Conservation (phyloP, 169 alveolate species). For the Amoebophrya sp. region DNA sequence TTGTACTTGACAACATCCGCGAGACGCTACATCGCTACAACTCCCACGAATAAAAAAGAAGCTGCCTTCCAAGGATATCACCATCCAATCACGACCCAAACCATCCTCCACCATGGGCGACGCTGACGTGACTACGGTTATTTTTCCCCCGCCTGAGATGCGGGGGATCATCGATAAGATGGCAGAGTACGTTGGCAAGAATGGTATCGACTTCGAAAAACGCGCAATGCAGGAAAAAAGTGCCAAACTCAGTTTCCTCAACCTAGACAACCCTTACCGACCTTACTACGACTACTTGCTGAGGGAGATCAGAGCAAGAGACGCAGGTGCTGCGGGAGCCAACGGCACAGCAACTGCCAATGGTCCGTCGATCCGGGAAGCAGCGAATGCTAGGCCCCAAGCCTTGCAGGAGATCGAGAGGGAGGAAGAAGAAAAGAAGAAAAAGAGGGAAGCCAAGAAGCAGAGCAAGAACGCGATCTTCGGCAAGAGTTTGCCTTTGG, state of each 20-base stretch:
- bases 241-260: slow-evolving; percentile 58
- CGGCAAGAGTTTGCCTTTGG: slow-evolving; percentile 46
- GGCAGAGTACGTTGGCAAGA: slow-evolving; percentile 69
- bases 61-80: no score
- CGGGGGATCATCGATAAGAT: slow-evolving; percentile 68
- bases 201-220: slow-evolving; percentile 69
- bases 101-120: not conserved
- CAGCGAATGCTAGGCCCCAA: slow-evolving; percentile 46
- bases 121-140: slow-evolving; percentile 9
- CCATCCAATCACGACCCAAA: no score
- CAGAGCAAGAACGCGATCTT: slow-evolving; percentile 41
- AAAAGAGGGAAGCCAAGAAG: slow-evolving; percentile 46
- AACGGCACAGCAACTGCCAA: no score
- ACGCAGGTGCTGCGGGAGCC: slow-evolving; percentile 40
- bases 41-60: no score
- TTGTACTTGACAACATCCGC: no score
- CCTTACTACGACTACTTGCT: slow-evolving; percentile 60
- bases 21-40: no score
- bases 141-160: slow-evolving; percentile 65
- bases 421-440: slow-evolving; percentile 44
- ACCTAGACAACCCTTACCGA: slow-evolving; percentile 62
- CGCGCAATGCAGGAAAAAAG: slow-evolving; percentile 60
- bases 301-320: slow-evolving; percentile 54
- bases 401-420: slow-evolving; percentile 44
- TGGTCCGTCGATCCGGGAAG: not conserved